A percentile compares a stretch with the other conserved stretches of the same genome.
Evolutionary conservation across 371 early-diverging fungal species (phyloP).

Genomic region (Phascolomyces articulosus): DNA sequence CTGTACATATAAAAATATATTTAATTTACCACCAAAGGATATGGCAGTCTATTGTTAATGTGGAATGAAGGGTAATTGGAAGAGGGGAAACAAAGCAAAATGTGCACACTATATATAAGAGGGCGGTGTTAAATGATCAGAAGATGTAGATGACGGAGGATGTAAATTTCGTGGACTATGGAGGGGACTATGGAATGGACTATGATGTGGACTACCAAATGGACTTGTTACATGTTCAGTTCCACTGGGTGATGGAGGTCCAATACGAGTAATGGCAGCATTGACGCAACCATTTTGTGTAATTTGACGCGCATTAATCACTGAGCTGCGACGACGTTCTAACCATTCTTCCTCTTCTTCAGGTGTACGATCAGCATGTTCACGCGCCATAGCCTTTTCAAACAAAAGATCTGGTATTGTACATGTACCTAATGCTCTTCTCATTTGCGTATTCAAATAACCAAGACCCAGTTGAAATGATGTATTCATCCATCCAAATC

Average conservation of each 20-base stretch:
- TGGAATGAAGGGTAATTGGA: background rate
- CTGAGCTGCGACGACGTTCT: slow-evolving; percentile 12
- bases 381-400: slow-evolving; percentile 36
- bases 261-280: slow-evolving; percentile 34
- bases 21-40: too few species aligned
- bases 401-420: slow-evolving; percentile 79
- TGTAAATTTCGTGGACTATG: background rate
- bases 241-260: background rate
- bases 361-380: background rate
- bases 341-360: slow-evolving; percentile 11
- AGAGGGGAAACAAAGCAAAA: too few species aligned
- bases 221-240: background rate
- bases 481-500: slow-evolving; percentile 99
- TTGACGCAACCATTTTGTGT: slow-evolving; percentile 36
- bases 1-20: background rate
- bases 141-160: background rate
- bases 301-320: slow-evolving; percentile 29
- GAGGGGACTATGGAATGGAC: background rate
- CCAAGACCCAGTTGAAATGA: slow-evolving; percentile 85
- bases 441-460: slow-evolving; percentile 75
- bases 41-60: too few species aligned
- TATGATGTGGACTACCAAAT: background rate
- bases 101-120: background rate
- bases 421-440: slow-evolving; percentile 84
- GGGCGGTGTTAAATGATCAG: slow-evolving; percentile 8